These are phyloP conservation scores for Axilococcus clingmanii DNA, from an alignment of 139 green algal species.

Conservation along the genomic window DNA sequence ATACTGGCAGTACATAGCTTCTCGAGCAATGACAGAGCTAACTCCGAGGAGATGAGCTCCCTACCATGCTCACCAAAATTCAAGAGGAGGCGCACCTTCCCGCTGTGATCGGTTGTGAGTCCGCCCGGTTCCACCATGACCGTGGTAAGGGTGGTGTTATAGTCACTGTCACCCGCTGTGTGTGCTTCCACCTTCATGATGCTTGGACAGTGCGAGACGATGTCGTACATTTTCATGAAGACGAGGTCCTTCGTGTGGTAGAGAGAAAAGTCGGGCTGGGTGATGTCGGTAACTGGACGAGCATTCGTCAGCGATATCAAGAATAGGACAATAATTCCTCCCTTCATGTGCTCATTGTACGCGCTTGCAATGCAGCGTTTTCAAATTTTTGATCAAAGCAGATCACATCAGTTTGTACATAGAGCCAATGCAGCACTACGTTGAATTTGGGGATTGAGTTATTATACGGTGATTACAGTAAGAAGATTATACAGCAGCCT, in stretches of 20 bases:
- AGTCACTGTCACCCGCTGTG: conserved; percentile 16
- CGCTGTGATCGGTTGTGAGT: conserved; percentile 10
- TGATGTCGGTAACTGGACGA: background rate
- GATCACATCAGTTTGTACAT: too few species aligned
- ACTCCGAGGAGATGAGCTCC: conserved; percentile 78
- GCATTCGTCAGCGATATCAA: too few species aligned
- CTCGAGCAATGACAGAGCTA: conserved; percentile 65
- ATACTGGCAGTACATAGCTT: conserved; percentile 41
- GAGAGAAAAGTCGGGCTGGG: conserved; percentile 49
- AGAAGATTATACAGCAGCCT: too few species aligned
- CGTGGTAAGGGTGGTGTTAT: conserved; percentile 23
- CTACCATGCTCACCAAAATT: conserved; percentile 90
- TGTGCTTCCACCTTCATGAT: conserved; percentile 40
- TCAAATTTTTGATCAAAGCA: too few species aligned
- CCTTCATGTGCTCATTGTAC: too few species aligned
- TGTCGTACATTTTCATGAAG: conserved; percentile 29
- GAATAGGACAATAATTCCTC: too few species aligned
- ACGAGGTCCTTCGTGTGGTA: conserved; percentile 64
- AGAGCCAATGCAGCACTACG: too few species aligned
- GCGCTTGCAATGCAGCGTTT: too few species aligned
- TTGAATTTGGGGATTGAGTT: too few species aligned
- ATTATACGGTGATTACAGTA: too few species aligned
- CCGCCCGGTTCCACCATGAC: conserved; percentile 56
- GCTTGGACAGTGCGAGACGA: conserved; percentile 30
- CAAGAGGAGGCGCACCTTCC: conserved; percentile 24